Evolutionary conservation across 768 basidiomycete genomes (phyloP), one percentile per base, ranked within the genome.

Genomic region (Nidularia sp.): DNA sequence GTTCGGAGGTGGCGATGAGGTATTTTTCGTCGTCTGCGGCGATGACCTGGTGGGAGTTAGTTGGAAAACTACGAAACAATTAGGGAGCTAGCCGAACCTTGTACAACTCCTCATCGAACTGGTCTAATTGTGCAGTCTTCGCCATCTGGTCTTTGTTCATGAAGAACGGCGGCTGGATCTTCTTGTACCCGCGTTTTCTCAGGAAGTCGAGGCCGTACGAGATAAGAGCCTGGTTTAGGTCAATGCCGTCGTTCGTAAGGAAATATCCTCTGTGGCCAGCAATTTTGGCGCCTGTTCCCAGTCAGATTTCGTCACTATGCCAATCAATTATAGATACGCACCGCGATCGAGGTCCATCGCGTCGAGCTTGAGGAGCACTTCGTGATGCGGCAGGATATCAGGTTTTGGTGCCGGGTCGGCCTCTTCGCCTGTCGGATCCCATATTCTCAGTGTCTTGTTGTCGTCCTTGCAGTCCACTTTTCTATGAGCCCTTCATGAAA

Each of bases 91-190:
- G n/a, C 35, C 51, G 70, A 45, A 85, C 91, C 79, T 98, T 98
- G 83, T 98, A 99, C 12, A 99, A 75, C 62, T 97, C 95, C 70
- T 99, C 97, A 65, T 99, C 97, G 61, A 98, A 99, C 69, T 98
- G 93, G 59, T 93, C 91, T 18, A 99, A 83, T 65, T 99, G 97
- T 1, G 97, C 97, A 0, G 97, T 98, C 75, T 97, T 96, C 52
- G 83, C 84, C 97, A 99, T 99, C 61, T 90, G 80, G 22, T 95
- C 91, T 69, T 93, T 95, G 77, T 93, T 93, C 88, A 99, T 98
- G 78, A 99, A 87, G 76, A 97, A 99, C 0, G 97, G 97, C 2
- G 95, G 91, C 66, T 95, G 93, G 47, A 98, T 83, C 72, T 96
- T 98, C 74, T 86, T 96, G 81, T 90, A 98, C 0, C 81, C 85